phyloP scores from a whole-genome alignment of 2,329 filamentous ascomycete species.

The Fusarium pseudonygamai region DNA sequence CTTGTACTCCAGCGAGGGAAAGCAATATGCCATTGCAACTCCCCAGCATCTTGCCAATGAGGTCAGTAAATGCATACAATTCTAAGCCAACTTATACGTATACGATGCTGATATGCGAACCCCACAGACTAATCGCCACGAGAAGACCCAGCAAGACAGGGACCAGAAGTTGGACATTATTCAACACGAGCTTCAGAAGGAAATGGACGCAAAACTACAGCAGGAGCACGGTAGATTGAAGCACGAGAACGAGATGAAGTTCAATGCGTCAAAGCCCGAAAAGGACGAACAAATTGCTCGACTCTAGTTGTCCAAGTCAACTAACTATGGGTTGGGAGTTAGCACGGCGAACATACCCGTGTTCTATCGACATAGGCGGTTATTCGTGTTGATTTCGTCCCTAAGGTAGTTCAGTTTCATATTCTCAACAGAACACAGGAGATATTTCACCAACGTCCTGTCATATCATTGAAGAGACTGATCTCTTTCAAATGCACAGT shows the following conservation, averaged over 20 bases:
- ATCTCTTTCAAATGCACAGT: neutral
- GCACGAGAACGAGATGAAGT: neutral
- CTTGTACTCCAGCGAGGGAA: neutral
- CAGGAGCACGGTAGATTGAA: neutral
- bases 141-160: neutral
- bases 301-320: neutral
- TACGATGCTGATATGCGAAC: neutral
- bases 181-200: neutral
- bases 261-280: neutral
- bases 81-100: neutral
- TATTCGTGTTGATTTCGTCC: too few relatives aligned
- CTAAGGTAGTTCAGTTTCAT: neutral
- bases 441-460: too few relatives aligned
- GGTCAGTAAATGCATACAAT: neutral
- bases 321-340: neutral
- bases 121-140: neutral
- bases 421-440: neutral
- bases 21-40: neutral
- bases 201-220: neutral
- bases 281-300: neutral
- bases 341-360: neutral
- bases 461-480: neutral
- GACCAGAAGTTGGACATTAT: neutral
- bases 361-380: neutral
- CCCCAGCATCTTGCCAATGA: neutral